A percentile compares a stretch with the other conserved stretches of the same genome.
Evolutionary conservation across 805 yeast genomes (phyloP).

Genomic region (Kockiozyma suomiensis): DNA sequence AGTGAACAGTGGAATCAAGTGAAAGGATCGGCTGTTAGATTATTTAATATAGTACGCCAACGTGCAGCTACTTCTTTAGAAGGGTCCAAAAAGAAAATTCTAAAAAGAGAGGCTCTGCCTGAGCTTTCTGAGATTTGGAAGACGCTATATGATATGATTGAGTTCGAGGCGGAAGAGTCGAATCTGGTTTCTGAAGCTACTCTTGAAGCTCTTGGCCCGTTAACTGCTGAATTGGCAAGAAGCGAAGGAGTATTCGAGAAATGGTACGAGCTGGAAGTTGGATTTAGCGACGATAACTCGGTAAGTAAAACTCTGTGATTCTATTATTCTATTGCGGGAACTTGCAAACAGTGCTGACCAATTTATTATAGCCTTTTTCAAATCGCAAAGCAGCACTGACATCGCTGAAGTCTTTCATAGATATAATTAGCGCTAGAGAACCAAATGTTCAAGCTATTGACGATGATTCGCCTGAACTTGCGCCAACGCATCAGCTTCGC

Average conservation of each 20-base stretch:
- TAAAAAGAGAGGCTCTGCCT: conserved; percentile 8
- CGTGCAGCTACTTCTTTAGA: not conserved
- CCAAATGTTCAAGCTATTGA: not conserved
- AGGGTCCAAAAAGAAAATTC: not conserved
- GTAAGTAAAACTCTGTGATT: conserved; percentile 18
- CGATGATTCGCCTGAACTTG: conserved; percentile 10
- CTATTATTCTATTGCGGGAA: too few relatives aligned
- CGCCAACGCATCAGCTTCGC: conserved; percentile 10
- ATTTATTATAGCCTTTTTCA: conserved; percentile 34
- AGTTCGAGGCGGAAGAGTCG: conserved; percentile 48
- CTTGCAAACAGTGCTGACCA: too few relatives aligned
- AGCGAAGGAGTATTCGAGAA: conserved; percentile 30
- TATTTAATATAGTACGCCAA: conserved; percentile 20
- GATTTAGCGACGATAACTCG: conserved; percentile 47
- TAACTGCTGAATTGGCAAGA: conserved; percentile 39
- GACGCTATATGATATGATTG: conserved; percentile 41
- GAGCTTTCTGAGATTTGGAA: conserved; percentile 30
- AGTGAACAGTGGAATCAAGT: conserved; percentile 36
- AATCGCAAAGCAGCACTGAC: conserved; percentile 51
- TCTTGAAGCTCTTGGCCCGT: conserved; percentile 56
- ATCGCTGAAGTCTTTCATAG: conserved; percentile 38
- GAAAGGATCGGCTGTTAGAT: conserved; percentile 36
- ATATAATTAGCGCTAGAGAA: not conserved
- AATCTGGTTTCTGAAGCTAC: conserved; percentile 48
- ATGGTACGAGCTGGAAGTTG: conserved; percentile 41